Evolutionary conservation across 257 asterid genomes (phyloP), one percentile per base, ranked within the genome.

Genomic region (Solanum piurae): DNA sequence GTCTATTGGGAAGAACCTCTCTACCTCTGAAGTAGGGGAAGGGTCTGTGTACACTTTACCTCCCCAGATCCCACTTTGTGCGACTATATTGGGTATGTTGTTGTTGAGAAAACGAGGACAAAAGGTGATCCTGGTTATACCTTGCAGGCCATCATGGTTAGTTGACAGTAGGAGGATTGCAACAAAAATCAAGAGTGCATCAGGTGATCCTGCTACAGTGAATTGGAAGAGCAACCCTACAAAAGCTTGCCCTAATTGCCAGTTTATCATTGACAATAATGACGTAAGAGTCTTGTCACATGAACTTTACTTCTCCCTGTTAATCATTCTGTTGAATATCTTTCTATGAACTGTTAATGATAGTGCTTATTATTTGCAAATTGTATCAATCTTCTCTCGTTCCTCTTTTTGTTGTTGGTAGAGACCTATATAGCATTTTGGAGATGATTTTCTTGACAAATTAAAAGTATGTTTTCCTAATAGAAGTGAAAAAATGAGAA

Each of bases 161-260:
- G 96, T 97, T 75, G 99, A 97, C 90, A 88, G 94, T 23, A 96
- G 87, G 38, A 91, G 99, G 92, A 89, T 97, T 34, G 99, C 99
- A 86, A 89, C 98, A 12, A 97, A 97, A 91, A 97, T 97, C 77
- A 94, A 92, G 91, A 96, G 94, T 64, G 99, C 99, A 23, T 97
- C 99, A 87, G 86, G 90, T 64, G 94, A 95, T 89, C 96, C 94
- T 0, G 90, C 72, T 86, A 87, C 88, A 86, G 90, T 89, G 86
- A 89, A 89, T 86, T 96, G 98, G 98, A 92, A 93, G 89, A 96
- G 99, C 97, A 94, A 97, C 86, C 99, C 99, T 3, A 88, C 98
- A 1, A 95, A 89, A 93, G 89, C 94, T 89, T 97, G 99, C 93
- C 99, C 99, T 52, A 97, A 89, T 2, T 96, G 99, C 92, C 94